A percentile compares a stretch with the other conserved stretches of the same genome.
Conservation (phyloP, 176 grass and related monocot species). For the Puya raimondii region DNA sequence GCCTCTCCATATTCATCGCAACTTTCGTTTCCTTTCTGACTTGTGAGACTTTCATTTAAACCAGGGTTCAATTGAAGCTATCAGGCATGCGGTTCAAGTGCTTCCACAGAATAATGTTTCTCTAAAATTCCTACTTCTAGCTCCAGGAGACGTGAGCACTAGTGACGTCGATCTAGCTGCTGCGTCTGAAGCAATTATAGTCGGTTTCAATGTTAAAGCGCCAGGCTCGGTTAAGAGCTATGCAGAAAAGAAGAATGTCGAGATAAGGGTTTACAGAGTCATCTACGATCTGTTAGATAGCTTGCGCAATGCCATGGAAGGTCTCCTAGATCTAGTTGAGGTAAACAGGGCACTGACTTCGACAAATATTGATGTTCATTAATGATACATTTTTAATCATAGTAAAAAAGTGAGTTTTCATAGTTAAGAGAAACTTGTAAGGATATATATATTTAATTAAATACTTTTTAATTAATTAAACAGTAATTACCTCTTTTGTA, state of each 20-base stretch:
- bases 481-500: not conserved
- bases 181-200: slow-evolving; percentile 79
- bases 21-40: no score
- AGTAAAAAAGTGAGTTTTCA: no score
- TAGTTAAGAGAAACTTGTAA: no score
- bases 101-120: slow-evolving; percentile 83
- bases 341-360: slow-evolving; percentile 24
- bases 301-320: slow-evolving; percentile 96
- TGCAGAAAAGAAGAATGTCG: slow-evolving; percentile 84
- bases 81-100: slow-evolving; percentile 69
- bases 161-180: slow-evolving; percentile 87
- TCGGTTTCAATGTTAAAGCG: slow-evolving; percentile 89
- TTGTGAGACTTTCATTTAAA: slow-evolving; percentile 2
- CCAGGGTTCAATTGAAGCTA: slow-evolving; percentile 91
- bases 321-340: slow-evolving; percentile 85
- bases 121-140: slow-evolving; percentile 89
- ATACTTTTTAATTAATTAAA: no score
- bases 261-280: slow-evolving; percentile 81
- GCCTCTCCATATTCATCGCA: not conserved
- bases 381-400: no score
- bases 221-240: slow-evolving; percentile 78
- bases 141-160: slow-evolving; percentile 66
- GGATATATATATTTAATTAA: no score
- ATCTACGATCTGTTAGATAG: slow-evolving; percentile 96
- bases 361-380: no score